Conservation (phyloP, 768 basidiomycete genomes). For the Cystofilobasidium macerans region DNA sequence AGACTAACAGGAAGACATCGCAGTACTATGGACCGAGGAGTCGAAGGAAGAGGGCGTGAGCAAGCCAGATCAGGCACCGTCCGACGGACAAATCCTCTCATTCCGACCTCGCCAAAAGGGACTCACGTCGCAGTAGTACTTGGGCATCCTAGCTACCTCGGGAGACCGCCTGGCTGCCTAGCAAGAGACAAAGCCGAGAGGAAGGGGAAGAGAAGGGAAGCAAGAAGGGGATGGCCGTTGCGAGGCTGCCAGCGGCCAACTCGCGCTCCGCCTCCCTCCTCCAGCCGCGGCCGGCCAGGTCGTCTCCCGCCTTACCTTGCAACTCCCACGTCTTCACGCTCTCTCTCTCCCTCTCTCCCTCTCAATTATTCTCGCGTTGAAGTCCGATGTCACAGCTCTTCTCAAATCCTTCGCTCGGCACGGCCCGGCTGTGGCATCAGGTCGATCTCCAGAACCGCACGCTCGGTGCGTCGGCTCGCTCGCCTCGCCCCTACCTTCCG, state of each 20-base stretch:
- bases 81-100: no score
- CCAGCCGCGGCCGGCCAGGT: background rate
- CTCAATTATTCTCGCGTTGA: background rate
- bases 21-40: constrained; percentile 16
- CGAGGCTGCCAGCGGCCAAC: background rate
- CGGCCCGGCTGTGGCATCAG: constrained; percentile 92
- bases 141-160: constrained; percentile 7
- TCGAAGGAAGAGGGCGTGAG: background rate
- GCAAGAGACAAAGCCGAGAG: background rate
- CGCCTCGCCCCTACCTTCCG: background rate
- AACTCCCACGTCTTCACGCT: background rate
- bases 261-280: background rate
- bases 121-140: constrained; percentile 28
- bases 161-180: background rate
- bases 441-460: constrained; percentile 80
- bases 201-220: background rate
- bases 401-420: constrained; percentile 78
- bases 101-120: background rate
- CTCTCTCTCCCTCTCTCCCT: background rate
- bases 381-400: constrained; percentile 15
- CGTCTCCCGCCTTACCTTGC: background rate
- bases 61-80: no score
- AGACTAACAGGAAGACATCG: constrained; percentile 22
- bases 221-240: background rate
- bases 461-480: constrained; percentile 46